These are phyloP conservation scores for Lantana camara DNA, from an alignment of 257 asterid genomes.

Conservation along the genomic window DNA sequence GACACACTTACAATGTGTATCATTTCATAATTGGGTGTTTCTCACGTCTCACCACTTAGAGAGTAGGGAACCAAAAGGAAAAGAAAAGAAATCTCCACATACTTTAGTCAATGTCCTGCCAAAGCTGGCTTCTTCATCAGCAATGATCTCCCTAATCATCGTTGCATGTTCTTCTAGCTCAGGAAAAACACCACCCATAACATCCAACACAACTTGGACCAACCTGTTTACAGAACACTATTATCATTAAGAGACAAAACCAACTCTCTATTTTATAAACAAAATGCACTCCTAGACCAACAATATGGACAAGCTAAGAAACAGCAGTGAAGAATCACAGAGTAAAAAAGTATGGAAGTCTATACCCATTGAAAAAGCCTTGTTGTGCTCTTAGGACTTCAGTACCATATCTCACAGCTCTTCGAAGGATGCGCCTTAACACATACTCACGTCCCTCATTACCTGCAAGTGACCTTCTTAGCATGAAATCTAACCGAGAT, in stretches of 20 bases:
- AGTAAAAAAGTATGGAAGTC: conserved; percentile 4
- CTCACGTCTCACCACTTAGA: neutral
- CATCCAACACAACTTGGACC: conserved; percentile 76
- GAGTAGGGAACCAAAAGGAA: neutral
- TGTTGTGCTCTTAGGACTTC: conserved; percentile 86
- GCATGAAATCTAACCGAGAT: conserved; percentile 10
- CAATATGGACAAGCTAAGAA: neutral
- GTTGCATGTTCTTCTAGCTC: conserved; percentile 73
- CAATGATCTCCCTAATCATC: conserved; percentile 71
- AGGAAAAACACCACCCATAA: conserved; percentile 85
- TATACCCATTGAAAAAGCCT: conserved; percentile 89
- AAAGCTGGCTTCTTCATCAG: conserved; percentile 90
- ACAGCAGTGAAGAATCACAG: neutral
- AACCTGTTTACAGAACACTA: conserved; percentile 51
- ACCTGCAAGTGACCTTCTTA: conserved; percentile 50
- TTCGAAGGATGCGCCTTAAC: conserved; percentile 90
- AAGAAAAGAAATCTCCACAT: conserved; percentile 16
- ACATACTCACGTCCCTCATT: conserved; percentile 99
- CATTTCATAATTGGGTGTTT: neutral
- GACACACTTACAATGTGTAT: conserved; percentile 11
- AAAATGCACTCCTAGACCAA: conserved; percentile 7
- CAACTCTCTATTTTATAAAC: conserved; percentile 7
- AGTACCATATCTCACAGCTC: conserved; percentile 98
- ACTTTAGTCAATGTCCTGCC: conserved; percentile 89
- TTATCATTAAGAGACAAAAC: conserved; percentile 9